Base-by-base conservation (phyloP, 345 rosid species). In the Murraya koenigii region DNA sequence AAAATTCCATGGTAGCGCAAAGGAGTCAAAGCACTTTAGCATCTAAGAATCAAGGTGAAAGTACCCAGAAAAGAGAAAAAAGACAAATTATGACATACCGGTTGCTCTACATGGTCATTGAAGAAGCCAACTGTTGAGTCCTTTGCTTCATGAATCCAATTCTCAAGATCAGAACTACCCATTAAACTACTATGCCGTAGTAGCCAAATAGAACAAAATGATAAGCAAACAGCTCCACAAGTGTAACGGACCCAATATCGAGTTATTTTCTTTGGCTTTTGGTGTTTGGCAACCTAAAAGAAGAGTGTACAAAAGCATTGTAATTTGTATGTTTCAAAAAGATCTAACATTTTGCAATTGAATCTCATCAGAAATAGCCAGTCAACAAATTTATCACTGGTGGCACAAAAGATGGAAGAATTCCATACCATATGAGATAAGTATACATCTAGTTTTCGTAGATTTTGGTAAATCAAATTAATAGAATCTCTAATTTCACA, bases 151-250 rank as follows among this genome's bases (percentile, higher is more conserved):
- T 41, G 75, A 84, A 93, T 85, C 99, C 99, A 95, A 80, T 93
- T 92, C 78, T 91, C 94, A 69, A 92, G 93, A 81, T 93, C 98
- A 66, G 96, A 82, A 82, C 97, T 93, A 79, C 99, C 98, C 98
- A 91, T 89, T 82, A 93, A 76, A 80, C 92, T 86, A 80, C 99
- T 95, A 79, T 95, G 99, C 54, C 76, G 90, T 67, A 93, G 86
- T 64, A 95, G 84, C 99, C 99, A 95, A 75, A 93, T 6, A 58
- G 97, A 90, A 82, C 87, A 89, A 75, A 87, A 81, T 2, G 96
- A 92, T 54, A 95, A 81, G 41, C 97, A 98, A 88, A 92, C 86
- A 49, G 92, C 95, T 80, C 97, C 94, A 81, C 88, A 92, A 19
- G 98, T 82, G 84, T 93, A 91, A 69, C 77, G 91, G 55, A 92